Conservation (phyloP, 768 basidiomycete genomes). For the Termitomyces sp. region DNA sequence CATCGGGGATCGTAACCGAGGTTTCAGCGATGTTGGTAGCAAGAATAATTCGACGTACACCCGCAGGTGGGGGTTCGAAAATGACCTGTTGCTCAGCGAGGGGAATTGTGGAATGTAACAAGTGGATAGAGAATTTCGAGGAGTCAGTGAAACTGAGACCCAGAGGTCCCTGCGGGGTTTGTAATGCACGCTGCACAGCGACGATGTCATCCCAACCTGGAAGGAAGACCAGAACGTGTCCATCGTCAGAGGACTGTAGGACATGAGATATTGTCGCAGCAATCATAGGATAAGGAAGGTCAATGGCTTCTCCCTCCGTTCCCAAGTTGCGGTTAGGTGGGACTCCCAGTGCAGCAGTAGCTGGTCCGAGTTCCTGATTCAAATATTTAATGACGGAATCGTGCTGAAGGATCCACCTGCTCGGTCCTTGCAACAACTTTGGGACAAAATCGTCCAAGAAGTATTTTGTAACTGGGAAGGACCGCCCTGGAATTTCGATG, state of each 20-base stretch:
- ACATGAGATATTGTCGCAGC: conserved; percentile 81
- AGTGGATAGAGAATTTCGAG: conserved; percentile 62
- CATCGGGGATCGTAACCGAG: conserved; percentile 91
- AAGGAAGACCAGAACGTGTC: conserved; percentile 87
- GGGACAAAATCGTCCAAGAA: conserved; percentile 78
- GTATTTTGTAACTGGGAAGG: conserved; percentile 80
- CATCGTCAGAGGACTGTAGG: conserved; percentile 66
- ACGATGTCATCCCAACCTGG: conserved; percentile 94
- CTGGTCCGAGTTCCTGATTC: conserved; percentile 55
- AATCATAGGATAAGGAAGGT: conserved; percentile 77
- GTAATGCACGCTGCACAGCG: conserved; percentile 62
- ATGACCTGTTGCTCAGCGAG: conserved; percentile 85
- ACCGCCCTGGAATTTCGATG: conserved; percentile 85
- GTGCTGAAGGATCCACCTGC: conserved; percentile 67
- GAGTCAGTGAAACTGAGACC: conserved; percentile 60
- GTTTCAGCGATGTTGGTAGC: conserved; percentile 97
- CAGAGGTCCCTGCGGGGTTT: conserved; percentile 43
- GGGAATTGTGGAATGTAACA: conserved; percentile 88
- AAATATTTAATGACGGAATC: conserved; percentile 72
- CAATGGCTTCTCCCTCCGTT: conserved; percentile 48
- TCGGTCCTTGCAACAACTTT: conserved; percentile 38
- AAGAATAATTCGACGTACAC: conserved; percentile 84
- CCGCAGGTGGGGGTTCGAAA: conserved; percentile 75
- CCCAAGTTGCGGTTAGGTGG: conserved; percentile 9
- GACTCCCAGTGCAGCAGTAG: conserved; percentile 24